Percentiles rank a stretch among this genome's conserved stretches.
phyloP scores from a whole-genome alignment of 2,329 filamentous ascomycete species.

The Sclerotinia borealis region DNA sequence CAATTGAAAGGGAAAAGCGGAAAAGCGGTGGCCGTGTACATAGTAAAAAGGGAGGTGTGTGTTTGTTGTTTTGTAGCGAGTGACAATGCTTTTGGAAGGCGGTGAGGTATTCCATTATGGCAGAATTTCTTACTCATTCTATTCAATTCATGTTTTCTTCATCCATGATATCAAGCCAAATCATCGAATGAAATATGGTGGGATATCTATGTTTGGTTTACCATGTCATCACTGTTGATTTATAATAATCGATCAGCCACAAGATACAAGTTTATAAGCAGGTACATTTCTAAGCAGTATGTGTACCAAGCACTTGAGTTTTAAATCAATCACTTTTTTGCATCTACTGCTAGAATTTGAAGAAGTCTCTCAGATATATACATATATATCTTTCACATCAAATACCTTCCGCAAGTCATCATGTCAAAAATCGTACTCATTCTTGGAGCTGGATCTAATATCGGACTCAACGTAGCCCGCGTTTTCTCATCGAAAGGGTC shows the following conservation, averaged over 20 bases:
- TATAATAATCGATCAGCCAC: no score
- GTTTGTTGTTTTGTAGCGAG: no score
- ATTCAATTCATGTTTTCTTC: not conserved
- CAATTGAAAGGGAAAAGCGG: no score
- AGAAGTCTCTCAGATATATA: not conserved
- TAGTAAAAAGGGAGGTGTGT: no score
- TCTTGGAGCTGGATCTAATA: conserved; percentile 38
- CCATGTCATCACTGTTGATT: no score
- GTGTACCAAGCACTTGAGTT: no score
- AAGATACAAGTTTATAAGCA: no score
- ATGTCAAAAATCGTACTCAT: conserved; percentile 31
- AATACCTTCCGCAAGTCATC: not conserved
- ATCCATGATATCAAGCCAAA: not conserved
- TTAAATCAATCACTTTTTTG: not conserved
- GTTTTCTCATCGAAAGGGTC: conserved; percentile 35
- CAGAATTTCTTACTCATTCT: not conserved
- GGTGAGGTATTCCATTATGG: not conserved
- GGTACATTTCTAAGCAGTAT: no score
- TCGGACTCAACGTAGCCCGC: conserved; percentile 33
- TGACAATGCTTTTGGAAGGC: not conserved
- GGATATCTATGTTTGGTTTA: no score
- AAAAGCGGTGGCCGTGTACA: no score
- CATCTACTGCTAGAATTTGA: not conserved
- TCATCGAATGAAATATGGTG: no score
- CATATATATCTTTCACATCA: not conserved